These are phyloP conservation scores for Aspergillus sp. DNA, from an alignment of 2,329 filamentous ascomycete species.

Conservation along the genomic window DNA sequence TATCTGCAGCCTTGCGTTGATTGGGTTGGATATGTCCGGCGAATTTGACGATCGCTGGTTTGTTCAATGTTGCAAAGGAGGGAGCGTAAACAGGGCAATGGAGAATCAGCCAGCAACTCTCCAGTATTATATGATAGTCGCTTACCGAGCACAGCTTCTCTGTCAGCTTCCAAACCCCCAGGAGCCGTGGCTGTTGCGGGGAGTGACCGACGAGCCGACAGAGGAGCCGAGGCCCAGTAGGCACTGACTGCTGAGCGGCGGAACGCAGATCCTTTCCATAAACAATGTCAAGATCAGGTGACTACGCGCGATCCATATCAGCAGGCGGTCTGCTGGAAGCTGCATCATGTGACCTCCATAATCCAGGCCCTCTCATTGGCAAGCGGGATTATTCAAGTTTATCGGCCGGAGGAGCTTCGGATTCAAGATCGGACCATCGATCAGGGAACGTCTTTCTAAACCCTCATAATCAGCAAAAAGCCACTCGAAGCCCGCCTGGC, in stretches of 20 bases:
- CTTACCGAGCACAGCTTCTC: background rate
- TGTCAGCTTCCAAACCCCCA: background rate
- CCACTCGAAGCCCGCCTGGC: background rate
- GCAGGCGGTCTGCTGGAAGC: constrained; percentile 6
- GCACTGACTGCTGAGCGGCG: background rate
- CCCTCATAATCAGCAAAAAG: background rate
- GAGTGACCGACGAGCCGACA: constrained; percentile 16
- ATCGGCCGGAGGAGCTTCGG: constrained; percentile 2
- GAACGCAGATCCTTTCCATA: too few relatives aligned
- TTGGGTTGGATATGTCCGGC: background rate
- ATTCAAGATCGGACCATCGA: constrained; percentile 1
- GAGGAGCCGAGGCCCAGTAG: constrained; percentile 16
- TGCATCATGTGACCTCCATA: constrained; percentile 16
- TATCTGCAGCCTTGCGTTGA: background rate
- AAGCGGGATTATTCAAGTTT: background rate
- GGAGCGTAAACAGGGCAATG: background rate
- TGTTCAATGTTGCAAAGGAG: background rate
- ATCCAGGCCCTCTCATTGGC: constrained; percentile 11
- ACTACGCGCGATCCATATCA: too few relatives aligned
- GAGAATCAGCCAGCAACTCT: constrained; percentile 6
- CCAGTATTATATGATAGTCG: constrained; percentile 2
- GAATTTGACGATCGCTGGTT: background rate
- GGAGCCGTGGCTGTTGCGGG: constrained; percentile 9
- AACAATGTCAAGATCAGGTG: too few relatives aligned
- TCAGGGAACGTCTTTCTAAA: constrained; percentile 10